Conservation (phyloP, 495 filamentous ascomycete genomes). For the Talaromyces adpressus region DNA sequence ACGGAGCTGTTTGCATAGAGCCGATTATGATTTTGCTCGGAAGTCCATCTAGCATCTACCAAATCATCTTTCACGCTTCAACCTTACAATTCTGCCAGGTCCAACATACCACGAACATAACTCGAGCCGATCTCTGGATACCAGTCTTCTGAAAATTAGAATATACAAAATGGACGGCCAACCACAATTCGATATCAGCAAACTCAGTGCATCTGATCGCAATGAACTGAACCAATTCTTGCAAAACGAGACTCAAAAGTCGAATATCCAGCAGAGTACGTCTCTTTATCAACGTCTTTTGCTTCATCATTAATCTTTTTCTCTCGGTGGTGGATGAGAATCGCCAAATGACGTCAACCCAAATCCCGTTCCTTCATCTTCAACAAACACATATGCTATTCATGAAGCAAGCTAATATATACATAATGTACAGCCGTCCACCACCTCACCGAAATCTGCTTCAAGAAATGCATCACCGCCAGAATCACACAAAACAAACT, state of each 20-base stretch:
- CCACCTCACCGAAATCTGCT: slow-evolving; percentile 80
- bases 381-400: not conserved
- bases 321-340: not conserved
- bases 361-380: not conserved
- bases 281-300: slow-evolving; percentile 11
- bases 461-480: slow-evolving; percentile 77
- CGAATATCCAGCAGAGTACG: slow-evolving; percentile 72
- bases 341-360: not conserved
- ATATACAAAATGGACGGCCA: slow-evolving; percentile 29
- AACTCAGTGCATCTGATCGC: slow-evolving; percentile 76
- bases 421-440: slow-evolving; percentile 57
- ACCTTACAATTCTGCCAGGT: no score
- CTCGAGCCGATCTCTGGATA: no score
- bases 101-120: no score
- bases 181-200: slow-evolving; percentile 50
- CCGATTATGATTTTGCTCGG: not conserved
- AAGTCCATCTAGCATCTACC: no score
- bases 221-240: slow-evolving; percentile 79
- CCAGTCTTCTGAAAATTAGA: not conserved
- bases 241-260: slow-evolving; percentile 72
- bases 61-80: no score
- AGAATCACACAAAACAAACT: slow-evolving; percentile 59
- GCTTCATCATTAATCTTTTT: not conserved
- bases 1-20: not conserved
- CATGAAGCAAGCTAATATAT: not conserved